phyloP scores from a whole-genome alignment of 2,329 filamentous ascomycete species.

The Nothophaeocryptopus gaeumannii region DNA sequence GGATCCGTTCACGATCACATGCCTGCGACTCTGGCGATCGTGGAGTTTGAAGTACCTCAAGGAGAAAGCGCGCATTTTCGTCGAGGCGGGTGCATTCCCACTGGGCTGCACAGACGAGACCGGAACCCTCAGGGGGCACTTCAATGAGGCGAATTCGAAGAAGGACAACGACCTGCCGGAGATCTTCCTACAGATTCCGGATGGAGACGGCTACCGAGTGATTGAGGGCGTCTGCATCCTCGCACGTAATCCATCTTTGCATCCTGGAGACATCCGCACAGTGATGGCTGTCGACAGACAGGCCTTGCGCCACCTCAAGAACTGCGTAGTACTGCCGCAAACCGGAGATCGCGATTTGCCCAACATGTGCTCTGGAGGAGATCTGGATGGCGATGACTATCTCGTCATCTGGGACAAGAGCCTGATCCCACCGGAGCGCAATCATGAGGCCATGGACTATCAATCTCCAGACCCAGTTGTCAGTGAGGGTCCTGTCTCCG shows the following conservation, averaged over 20 bases:
- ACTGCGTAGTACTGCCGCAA: slow-evolving; percentile 85
- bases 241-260: slow-evolving; percentile 88
- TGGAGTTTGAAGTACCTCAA: slow-evolving; percentile 90
- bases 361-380: slow-evolving; percentile 93
- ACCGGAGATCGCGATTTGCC: slow-evolving; percentile 79
- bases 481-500: slow-evolving; percentile 62
- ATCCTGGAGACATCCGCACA: slow-evolving; percentile 86
- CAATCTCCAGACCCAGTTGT: slow-evolving; percentile 55
- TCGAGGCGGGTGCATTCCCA: slow-evolving; percentile 81
- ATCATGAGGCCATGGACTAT: slow-evolving; percentile 76
- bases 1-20: slow-evolving; percentile 79
- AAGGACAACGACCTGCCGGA: slow-evolving; percentile 59
- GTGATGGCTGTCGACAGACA: slow-evolving; percentile 78
- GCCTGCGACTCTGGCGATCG: slow-evolving; percentile 79
- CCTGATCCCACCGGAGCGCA: slow-evolving; percentile 68
- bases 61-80: slow-evolving; percentile 81
- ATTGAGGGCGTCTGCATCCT: slow-evolving; percentile 77
- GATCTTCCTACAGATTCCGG: slow-evolving; percentile 80
- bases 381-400: slow-evolving; percentile 94
- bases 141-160: slow-evolving; percentile 42
- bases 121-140: slow-evolving; percentile 68
- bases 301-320: slow-evolving; percentile 69
- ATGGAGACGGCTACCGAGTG: slow-evolving; percentile 55
- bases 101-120: slow-evolving; percentile 89
- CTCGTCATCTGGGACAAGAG: slow-evolving; percentile 85